These are phyloP conservation scores for Chenopodium berlandieri DNA, from an alignment of 148 eudicot species.

Conservation along the genomic window DNA sequence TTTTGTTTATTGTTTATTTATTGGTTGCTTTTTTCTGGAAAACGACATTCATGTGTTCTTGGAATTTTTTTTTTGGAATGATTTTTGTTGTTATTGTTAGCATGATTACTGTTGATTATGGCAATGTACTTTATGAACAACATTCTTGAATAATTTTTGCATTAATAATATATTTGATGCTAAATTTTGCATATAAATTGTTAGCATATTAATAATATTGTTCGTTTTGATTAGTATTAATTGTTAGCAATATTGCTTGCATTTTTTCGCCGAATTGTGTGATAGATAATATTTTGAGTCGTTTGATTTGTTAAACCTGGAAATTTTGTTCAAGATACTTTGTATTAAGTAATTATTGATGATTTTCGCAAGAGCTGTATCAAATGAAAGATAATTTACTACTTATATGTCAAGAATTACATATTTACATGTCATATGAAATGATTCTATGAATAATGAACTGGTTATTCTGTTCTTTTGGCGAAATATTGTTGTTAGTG, in stretches of 20 bases:
- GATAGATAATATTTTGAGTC: neutral
- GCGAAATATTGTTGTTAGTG: neutral
- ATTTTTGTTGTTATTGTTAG: neutral
- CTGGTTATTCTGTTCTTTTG: neutral
- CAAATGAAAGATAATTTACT: neutral
- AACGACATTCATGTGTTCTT: neutral
- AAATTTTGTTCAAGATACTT: neutral
- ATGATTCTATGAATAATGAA: neutral
- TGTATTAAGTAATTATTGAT: neutral
- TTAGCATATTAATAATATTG: neutral
- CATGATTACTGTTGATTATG: neutral
- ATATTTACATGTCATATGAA: too few relatives aligned
- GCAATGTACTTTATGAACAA: neutral
- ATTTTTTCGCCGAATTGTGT: neutral
- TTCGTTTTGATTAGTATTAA: neutral
- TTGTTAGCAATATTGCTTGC: neutral
- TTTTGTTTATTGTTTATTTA: neutral
- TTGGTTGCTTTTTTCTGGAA: neutral
- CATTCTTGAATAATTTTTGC: neutral
- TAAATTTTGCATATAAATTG: neutral
- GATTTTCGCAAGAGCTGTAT: neutral
- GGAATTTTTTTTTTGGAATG: neutral
- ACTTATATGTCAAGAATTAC: too few relatives aligned
- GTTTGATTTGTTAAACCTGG: neutral
- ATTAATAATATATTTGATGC: neutral